Evolutionary conservation across 169 alveolate species (phyloP), one percentile per base, ranked within the genome.

Genomic region (Plasmodium gonderi): DNA sequence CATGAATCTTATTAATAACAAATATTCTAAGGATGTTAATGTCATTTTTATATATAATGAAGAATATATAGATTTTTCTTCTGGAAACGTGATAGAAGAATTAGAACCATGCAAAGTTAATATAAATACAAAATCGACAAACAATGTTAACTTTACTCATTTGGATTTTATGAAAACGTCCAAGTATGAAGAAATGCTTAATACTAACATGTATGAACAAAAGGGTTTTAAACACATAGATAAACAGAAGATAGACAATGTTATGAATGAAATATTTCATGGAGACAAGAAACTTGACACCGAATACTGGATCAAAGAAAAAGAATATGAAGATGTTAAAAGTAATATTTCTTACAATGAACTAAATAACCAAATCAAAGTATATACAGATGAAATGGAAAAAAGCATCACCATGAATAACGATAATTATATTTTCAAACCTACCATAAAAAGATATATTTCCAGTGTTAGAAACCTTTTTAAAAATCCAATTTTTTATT

Each of bases 1-100:
- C 29, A 87, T 87, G 23, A 81, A 87, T 74, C 45, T 74, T 65
- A 4, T 87, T 3, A 87, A 87, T 29, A 87, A 51, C 68, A 87
- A 75, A 36, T 87, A 38, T 54, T 60, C 85, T 0, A 51, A 87
- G 47, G 87, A 87, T 74, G 79, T 87, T 38, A 60, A 87, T 74
- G 20, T 87, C 0, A 40, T 87, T 75, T 74, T 87, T 75, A 11
- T 87, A 26, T 87, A 87, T 44, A 87, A 87, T 87, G 93, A 87
- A 75, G 93, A 87, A 38, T 87, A 87, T 60, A 60, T 74, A 1
- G 49, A 87, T 23, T 75, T 51, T 31, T 49, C 42, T 12, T 1
- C 68, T 8, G 45, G 44, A 33, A 8, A 75, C 12, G 20, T 17
- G 14, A 26, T 49, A 38, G 42, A 36, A 36, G 49, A 38, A 2